These are phyloP conservation scores for Arthroderma sp. DNA, from an alignment of 2,329 filamentous ascomycete genomes.

Conservation along the genomic window DNA sequence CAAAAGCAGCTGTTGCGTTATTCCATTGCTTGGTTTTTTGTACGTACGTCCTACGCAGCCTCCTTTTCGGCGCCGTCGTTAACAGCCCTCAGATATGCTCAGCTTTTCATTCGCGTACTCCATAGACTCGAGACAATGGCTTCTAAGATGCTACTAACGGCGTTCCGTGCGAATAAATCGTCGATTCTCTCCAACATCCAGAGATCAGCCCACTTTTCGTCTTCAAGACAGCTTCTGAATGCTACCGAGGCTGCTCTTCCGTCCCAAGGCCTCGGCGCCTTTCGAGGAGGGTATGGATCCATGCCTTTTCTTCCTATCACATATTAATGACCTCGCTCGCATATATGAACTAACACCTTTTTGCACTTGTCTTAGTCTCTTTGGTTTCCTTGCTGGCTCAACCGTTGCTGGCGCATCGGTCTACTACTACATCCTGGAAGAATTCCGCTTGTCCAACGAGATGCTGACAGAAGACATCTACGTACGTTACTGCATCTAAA, in stretches of 20 bases:
- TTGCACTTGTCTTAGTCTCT: conserved; percentile 48
- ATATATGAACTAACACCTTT: conserved; percentile 7
- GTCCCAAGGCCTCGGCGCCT: conserved; percentile 55
- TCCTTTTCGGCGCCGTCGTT: too few species aligned
- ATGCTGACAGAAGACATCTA: conserved; percentile 91
- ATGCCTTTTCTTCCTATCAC: neutral
- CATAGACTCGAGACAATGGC: neutral
- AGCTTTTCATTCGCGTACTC: too few species aligned
- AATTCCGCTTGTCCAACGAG: conserved; percentile 90
- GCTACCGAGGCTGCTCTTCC: conserved; percentile 36
- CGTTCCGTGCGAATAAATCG: neutral
- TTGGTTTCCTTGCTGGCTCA: conserved; percentile 82
- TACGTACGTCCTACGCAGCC: too few species aligned
- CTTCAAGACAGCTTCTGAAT: conserved; percentile 26
- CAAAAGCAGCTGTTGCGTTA: neutral
- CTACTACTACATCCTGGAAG: conserved; percentile 85
- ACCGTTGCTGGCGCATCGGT: conserved; percentile 66
- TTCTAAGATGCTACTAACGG: neutral
- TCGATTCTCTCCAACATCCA: conserved; percentile 1
- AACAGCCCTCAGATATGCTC: too few species aligned
- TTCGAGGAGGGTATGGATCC: conserved; percentile 54
- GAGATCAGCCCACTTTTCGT: conserved; percentile 21
- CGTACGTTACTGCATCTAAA: conserved; percentile 47
- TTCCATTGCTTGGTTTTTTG: neutral
- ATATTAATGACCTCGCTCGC: neutral